Percentiles rank a stretch among this genome's conserved stretches.
These are phyloP conservation scores for Calonectria hongkongensis DNA, from an alignment of 2,329 filamentous ascomycete species.

Conservation along the genomic window DNA sequence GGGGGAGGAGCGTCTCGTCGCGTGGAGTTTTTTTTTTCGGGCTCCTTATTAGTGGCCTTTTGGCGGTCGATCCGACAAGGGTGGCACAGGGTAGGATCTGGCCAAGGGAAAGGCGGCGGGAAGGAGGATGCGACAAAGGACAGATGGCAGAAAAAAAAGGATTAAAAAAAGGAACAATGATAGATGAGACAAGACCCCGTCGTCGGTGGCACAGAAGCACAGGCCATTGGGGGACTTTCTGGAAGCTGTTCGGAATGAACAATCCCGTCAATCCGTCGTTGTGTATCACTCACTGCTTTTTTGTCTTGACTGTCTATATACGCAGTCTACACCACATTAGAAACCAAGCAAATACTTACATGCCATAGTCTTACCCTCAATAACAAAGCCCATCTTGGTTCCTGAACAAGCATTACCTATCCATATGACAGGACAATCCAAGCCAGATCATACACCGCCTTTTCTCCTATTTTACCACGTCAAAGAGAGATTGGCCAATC, in stretches of 20 bases:
- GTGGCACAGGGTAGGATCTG: conserved; percentile 21
- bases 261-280: background rate
- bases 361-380: background rate
- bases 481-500: background rate
- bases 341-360: too few species aligned
- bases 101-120: background rate
- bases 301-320: too few species aligned
- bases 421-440: background rate
- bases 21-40: conserved; percentile 42
- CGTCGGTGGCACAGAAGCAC: background rate
- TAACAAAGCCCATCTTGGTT: background rate
- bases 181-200: background rate
- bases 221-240: background rate
- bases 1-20: conserved; percentile 20
- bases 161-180: background rate
- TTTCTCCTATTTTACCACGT: background rate
- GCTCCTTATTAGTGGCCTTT: conserved; percentile 22
- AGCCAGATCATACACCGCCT: background rate
- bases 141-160: conserved; percentile 1
- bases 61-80: conserved; percentile 20
- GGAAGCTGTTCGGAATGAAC: background rate
- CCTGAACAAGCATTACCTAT: background rate
- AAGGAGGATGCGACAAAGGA: background rate
- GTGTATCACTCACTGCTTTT: too few species aligned
- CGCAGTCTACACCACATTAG: too few species aligned